Evolutionary conservation across 441 rosid species (phyloP), one percentile per base, ranked within the genome.

Genomic region (Pelargonium myrrhifolium): DNA sequence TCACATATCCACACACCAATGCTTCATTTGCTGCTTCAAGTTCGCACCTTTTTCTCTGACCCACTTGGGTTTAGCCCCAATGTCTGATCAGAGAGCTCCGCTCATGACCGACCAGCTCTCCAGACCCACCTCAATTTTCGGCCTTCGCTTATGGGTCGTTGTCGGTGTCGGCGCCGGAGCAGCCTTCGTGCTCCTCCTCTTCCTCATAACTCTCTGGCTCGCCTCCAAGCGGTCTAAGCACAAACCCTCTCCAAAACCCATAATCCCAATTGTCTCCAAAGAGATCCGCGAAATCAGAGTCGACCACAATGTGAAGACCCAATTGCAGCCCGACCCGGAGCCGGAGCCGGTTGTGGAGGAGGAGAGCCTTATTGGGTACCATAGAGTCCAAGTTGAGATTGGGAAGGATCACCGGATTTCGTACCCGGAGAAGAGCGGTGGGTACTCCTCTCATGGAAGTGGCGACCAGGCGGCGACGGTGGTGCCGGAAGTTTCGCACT

Each of bases 241-340:
- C 9, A 69, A 68, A 9, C 58, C 65, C 58, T 65, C 65, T 58
- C 40, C 68, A 3, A 68, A 78, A 21, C 74, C 84, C 22, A 70
- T 71, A 78, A 89, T 90, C 62, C 99, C 95, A 8, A 49, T 83
- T 10, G 81, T 88, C 71, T 89, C 97, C 0, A 88, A 89, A 82
- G 99, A 91, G 81, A 93, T 93, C 68, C 89, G 87, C 77, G 98
- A 93, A 75, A 87, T 93, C 60, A 78, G 86, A 20, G 87, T 89
- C 60, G 95, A 91, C 76, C 95, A 87, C 9, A 77, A 80, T 22
- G 96, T 89, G 31, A 94, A 96, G n/a, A 86, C 87, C 73, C 96
- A 71, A 84, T 83, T 71, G 84, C 90, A 0, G 89, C 68, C 93
- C 89, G 18, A 87, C 92, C 47, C 87, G 89, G 79, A 77, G 15